A percentile compares a stretch with the other conserved stretches of the same genome.
Conservation (phyloP, 192 early-diverging fungal species). For the Linnemannia zychae region DNA sequence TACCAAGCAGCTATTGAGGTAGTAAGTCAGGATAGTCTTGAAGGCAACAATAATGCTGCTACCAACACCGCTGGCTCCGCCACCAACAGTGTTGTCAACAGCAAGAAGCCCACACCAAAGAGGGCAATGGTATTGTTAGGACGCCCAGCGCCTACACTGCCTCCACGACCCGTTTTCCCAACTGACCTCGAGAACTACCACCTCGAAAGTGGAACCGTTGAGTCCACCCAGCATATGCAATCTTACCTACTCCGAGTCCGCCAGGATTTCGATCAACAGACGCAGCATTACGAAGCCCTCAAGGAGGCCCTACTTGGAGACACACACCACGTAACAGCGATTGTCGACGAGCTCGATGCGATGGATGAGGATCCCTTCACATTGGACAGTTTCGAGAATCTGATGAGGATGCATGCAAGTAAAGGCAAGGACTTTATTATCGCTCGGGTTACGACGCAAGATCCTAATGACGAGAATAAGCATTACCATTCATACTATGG, state of each 20-base stretch:
- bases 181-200: conserved; percentile 38
- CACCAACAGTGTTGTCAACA: not conserved
- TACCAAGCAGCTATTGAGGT: not conserved
- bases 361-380: conserved; percentile 81
- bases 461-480: conserved; percentile 65
- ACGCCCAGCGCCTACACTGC: conserved; percentile 24
- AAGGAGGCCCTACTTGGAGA: conserved; percentile 14
- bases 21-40: not conserved
- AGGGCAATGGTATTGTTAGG: conserved; percentile 35
- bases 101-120: conserved; percentile 20
- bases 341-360: conserved; percentile 73
- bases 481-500: conserved; percentile 78
- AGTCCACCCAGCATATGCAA: conserved; percentile 21
- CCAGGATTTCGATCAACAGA: conserved; percentile 24
- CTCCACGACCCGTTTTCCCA: conserved; percentile 39
- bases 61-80: not conserved
- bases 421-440: conserved; percentile 78
- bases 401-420: conserved; percentile 68
- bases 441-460: conserved; percentile 76
- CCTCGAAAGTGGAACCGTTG: not conserved
- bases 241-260: conserved; percentile 23
- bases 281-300: conserved; percentile 15
- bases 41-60: no score
- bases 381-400: conserved; percentile 70
- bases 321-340: conserved; percentile 7